Percentiles rank a stretch among this genome's conserved stretches.
Evolutionary conservation across 2,329 filamentous ascomycete species (phyloP).

Genomic region (Aspergillus quadrilineatus): DNA sequence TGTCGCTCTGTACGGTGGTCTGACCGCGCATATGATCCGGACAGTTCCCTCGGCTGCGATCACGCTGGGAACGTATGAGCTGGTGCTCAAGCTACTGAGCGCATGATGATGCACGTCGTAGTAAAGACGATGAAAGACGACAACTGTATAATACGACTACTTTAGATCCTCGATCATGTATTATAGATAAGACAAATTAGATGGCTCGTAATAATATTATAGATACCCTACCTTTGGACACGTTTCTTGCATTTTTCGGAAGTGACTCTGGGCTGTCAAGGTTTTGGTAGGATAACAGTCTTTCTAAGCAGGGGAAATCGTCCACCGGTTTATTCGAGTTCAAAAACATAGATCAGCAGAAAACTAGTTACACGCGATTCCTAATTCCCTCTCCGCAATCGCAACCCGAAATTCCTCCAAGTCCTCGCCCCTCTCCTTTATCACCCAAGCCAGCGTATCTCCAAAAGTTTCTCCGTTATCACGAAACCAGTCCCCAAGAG

Average conservation of each 20-base stretch:
- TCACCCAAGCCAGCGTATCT: conserved; percentile 58
- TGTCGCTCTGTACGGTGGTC: conserved; percentile 36
- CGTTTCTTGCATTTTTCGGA: background rate
- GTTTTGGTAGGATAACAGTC: no score
- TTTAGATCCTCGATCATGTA: conserved; percentile 10
- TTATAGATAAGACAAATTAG: conserved; percentile 8
- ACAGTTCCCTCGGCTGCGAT: conserved; percentile 39
- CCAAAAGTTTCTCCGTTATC: conserved; percentile 64
- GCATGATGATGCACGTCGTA: background rate
- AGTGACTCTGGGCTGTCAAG: no score
- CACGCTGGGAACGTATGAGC: conserved; percentile 40
- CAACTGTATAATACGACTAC: conserved; percentile 13
- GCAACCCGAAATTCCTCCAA: conserved; percentile 40
- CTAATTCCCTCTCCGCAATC: conserved; percentile 33
- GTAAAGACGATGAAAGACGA: background rate
- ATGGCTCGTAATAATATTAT: conserved; percentile 11
- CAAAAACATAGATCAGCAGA: background rate
- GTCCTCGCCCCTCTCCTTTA: conserved; percentile 56
- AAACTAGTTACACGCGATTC: conserved; percentile 28
- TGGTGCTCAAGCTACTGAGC: conserved; percentile 31
- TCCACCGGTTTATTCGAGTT: background rate
- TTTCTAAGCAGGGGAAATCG: background rate
- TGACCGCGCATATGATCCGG: conserved; percentile 38
- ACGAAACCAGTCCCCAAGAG: conserved; percentile 60
- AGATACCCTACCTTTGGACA: conserved; percentile 11